A percentile compares a stretch with the other conserved stretches of the same genome.
phyloP scores from a whole-genome alignment of 2,329 filamentous ascomycete species.

The Chaetothyriales sp. region DNA sequence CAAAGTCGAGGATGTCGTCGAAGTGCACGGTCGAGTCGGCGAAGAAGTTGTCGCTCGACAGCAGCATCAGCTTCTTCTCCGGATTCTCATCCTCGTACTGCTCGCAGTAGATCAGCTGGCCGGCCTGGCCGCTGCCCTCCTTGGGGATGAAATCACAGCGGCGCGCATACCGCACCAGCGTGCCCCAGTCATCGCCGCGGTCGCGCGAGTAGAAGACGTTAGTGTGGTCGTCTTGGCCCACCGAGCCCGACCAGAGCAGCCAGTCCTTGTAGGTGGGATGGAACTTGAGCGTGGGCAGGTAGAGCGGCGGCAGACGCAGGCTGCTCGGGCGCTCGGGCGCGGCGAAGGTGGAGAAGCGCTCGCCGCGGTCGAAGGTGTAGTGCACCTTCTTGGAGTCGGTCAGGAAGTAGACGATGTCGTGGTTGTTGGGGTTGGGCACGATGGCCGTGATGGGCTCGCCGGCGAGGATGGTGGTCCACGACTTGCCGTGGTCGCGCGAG shows the following conservation, averaged over 20 bases:
- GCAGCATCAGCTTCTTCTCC: slow-evolving; percentile 51
- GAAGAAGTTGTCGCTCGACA: slow-evolving; percentile 71
- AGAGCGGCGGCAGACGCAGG: slow-evolving; percentile 18
- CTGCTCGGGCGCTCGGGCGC: slow-evolving; percentile 49
- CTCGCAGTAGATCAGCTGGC: slow-evolving; percentile 50
- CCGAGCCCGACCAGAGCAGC: slow-evolving; percentile 75
- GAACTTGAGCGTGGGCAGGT: slow-evolving; percentile 53
- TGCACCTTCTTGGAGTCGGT: slow-evolving; percentile 55
- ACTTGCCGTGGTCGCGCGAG: slow-evolving; percentile 77
- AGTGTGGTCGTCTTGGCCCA: slow-evolving; percentile 50
- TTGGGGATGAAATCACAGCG: slow-evolving; percentile 79
- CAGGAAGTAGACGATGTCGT: slow-evolving; percentile 76
- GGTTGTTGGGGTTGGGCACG: slow-evolving; percentile 65
- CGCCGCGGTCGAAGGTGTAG: slow-evolving; percentile 70
- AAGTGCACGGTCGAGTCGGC: slow-evolving; percentile 50
- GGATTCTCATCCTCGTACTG: slow-evolving; percentile 50
- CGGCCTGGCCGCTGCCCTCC: slow-evolving; percentile 32
- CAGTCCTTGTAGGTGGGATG: slow-evolving; percentile 77
- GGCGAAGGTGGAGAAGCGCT: slow-evolving; percentile 59
- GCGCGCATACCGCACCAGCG: slow-evolving; percentile 57
- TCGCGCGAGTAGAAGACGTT: slow-evolving; percentile 67
- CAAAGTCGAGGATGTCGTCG: slow-evolving; percentile 67
- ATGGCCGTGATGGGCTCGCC: slow-evolving; percentile 58
- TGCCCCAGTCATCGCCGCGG: slow-evolving; percentile 65
- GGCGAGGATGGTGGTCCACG: slow-evolving; percentile 59